Evolutionary conservation across 192 early-diverging fungal genomes (phyloP).

Genomic region (Coemansia furcata): DNA sequence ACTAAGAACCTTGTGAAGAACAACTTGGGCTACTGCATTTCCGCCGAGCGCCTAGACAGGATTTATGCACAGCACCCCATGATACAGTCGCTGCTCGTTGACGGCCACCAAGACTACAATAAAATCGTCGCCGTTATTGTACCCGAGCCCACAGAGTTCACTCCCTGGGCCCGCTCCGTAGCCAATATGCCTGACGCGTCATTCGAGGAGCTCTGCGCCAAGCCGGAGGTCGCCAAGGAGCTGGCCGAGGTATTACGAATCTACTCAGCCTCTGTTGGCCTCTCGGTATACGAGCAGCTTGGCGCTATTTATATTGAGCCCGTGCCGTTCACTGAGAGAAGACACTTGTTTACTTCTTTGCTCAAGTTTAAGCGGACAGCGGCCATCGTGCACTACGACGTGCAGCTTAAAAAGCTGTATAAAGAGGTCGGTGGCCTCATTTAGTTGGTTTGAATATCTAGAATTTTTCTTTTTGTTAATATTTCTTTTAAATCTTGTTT

Average conservation of each 20-base stretch:
- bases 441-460: too few relatives aligned
- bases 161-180: slow-evolving; percentile 58
- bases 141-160: slow-evolving; percentile 63
- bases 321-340: slow-evolving; percentile 63
- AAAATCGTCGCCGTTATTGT: slow-evolving; percentile 80
- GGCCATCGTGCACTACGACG: slow-evolving; percentile 49
- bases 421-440: slow-evolving; percentile 38
- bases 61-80: slow-evolving; percentile 65
- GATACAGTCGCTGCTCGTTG: slow-evolving; percentile 78
- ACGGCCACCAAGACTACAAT: slow-evolving; percentile 80
- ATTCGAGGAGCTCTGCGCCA: slow-evolving; percentile 54
- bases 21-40: slow-evolving; percentile 78
- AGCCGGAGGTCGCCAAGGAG: slow-evolving; percentile 52
- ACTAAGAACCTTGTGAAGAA: slow-evolving; percentile 76
- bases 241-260: slow-evolving; percentile 58
- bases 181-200: slow-evolving; percentile 23
- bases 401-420: slow-evolving; percentile 52
- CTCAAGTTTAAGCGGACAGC: slow-evolving; percentile 55
- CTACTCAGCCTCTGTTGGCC: slow-evolving; percentile 56
- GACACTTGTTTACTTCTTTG: slow-evolving; percentile 74
- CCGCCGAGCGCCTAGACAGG: slow-evolving; percentile 82
- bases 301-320: slow-evolving; percentile 66
- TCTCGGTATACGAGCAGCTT: slow-evolving; percentile 77
- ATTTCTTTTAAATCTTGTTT: too few relatives aligned
- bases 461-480: too few relatives aligned